Evolutionary conservation across 352 stramenopile genomes (phyloP).

Genomic region (Globisporangium abappressorium): DNA sequence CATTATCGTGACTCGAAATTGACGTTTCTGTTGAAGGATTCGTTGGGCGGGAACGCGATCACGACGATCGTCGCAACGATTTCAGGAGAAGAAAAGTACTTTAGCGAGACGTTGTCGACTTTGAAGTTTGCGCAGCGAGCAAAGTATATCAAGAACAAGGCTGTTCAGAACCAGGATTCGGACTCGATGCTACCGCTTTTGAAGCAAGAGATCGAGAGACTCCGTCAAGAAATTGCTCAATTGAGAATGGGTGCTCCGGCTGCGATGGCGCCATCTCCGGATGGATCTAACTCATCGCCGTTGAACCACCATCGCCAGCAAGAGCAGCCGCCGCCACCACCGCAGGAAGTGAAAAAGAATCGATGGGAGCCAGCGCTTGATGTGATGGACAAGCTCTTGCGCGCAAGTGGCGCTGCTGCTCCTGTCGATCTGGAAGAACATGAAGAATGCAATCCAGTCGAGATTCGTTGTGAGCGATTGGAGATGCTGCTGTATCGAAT

Average conservation of each 20-base stretch:
- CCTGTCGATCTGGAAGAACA: slow-evolving; percentile 35
- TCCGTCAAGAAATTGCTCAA: slow-evolving; percentile 59
- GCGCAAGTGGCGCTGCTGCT: slow-evolving; percentile 50
- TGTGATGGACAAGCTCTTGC: slow-evolving; percentile 74
- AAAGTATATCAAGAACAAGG: slow-evolving; percentile 89
- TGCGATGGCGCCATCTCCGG: neutral
- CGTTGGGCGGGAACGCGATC: slow-evolving; percentile 82
- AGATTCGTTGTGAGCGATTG: slow-evolving; percentile 61
- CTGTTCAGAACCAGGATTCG: slow-evolving; percentile 82
- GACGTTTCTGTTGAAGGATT: slow-evolving; percentile 78
- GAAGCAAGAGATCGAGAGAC: slow-evolving; percentile 70
- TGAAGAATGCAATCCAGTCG: slow-evolving; percentile 36
- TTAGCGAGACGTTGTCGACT: slow-evolving; percentile 83
- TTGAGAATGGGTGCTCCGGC: slow-evolving; percentile 16
- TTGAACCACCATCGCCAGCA: slow-evolving; percentile 9
- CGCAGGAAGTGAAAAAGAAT: slow-evolving; percentile 48
- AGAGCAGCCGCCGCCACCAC: slow-evolving; percentile 17
- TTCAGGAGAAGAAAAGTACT: slow-evolving; percentile 78
- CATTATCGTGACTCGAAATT: slow-evolving; percentile 88
- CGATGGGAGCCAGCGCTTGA: slow-evolving; percentile 77
- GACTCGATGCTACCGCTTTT: slow-evolving; percentile 71
- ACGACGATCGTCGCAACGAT: slow-evolving; percentile 85
- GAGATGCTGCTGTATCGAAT: slow-evolving; percentile 86
- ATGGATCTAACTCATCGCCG: slow-evolving; percentile 10
- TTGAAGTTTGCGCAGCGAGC: slow-evolving; percentile 86